phyloP scores from a whole-genome alignment of 768 basidiomycete genomes.

The Hypsizygus marmoreus region DNA sequence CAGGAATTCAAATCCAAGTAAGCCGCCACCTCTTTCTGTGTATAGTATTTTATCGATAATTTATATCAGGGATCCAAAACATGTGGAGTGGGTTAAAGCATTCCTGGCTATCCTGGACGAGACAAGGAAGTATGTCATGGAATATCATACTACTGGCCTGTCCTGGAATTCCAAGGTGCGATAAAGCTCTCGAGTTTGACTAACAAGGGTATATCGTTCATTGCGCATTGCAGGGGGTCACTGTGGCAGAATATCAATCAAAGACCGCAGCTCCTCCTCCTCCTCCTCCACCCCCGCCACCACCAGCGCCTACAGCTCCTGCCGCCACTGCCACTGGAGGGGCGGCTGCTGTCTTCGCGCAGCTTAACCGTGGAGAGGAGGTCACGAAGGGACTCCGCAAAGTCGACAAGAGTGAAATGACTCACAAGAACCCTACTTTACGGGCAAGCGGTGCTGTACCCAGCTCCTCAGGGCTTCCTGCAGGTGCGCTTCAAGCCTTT shows the following conservation, averaged over 20 bases:
- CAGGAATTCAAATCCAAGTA: conserved; percentile 94
- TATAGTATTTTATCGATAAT: conserved; percentile 11
- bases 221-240: conserved; percentile 47
- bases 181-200: no score
- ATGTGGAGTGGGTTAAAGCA: conserved; percentile 84
- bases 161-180: conserved; percentile 84
- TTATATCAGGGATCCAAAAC: conserved; percentile 71
- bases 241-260: conserved; percentile 54
- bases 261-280: conserved; percentile 51
- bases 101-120: conserved; percentile 75
- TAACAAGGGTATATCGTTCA: background rate
- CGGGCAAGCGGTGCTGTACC: conserved; percentile 61
- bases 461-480: conserved; percentile 32
- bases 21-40: conserved; percentile 23
- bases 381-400: conserved; percentile 91
- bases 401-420: conserved; percentile 96
- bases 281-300: conserved; percentile 52
- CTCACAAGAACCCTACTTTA: conserved; percentile 95
- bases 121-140: conserved; percentile 78
- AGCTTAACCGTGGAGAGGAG: conserved; percentile 85
- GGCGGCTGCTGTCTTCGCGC: conserved; percentile 82
- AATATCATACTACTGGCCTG: conserved; percentile 85
- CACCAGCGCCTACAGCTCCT: conserved; percentile 44
- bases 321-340: conserved; percentile 45
- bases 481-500: conserved; percentile 23